phyloP scores from a whole-genome alignment of 768 basidiomycete genomes.

The Rhodotorula babjevae region DNA sequence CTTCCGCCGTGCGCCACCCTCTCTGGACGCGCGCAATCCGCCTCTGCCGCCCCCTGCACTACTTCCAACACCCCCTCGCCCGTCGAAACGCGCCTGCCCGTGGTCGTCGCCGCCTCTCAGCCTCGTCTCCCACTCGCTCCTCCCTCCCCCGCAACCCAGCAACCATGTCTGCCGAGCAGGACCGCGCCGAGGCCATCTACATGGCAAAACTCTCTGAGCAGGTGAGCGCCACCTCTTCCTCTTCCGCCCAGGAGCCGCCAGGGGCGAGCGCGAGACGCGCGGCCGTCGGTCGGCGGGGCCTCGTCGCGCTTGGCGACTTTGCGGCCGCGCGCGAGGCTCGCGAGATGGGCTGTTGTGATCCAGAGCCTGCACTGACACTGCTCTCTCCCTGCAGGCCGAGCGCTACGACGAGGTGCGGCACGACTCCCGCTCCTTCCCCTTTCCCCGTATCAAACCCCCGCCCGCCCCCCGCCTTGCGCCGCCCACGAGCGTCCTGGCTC shows the following conservation, averaged over 20 bases:
- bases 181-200: constrained; percentile 60
- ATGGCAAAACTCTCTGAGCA: constrained; percentile 98
- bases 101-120: not conserved
- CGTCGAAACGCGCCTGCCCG: not conserved
- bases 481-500: not conserved
- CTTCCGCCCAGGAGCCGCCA: not conserved
- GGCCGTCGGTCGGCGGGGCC: too few species aligned
- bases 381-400: constrained; percentile 66
- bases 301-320: not conserved
- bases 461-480: not conserved
- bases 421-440: constrained; percentile 27
- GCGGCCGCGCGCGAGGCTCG: too few species aligned
- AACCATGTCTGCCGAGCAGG: constrained; percentile 34
- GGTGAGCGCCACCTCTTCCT: constrained; percentile 2
- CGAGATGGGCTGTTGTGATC: not conserved
- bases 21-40: too few species aligned
- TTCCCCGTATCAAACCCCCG: not conserved
- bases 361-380: not conserved
- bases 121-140: not conserved
- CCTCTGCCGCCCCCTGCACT: too few species aligned
- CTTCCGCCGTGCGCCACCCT: too few species aligned
- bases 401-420: constrained; percentile 77
- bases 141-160: not conserved
- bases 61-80: not conserved
- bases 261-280: too few species aligned